Evolutionary conservation across 345 rosid species (phyloP).

Genomic region (Gossypium turneri): DNA sequence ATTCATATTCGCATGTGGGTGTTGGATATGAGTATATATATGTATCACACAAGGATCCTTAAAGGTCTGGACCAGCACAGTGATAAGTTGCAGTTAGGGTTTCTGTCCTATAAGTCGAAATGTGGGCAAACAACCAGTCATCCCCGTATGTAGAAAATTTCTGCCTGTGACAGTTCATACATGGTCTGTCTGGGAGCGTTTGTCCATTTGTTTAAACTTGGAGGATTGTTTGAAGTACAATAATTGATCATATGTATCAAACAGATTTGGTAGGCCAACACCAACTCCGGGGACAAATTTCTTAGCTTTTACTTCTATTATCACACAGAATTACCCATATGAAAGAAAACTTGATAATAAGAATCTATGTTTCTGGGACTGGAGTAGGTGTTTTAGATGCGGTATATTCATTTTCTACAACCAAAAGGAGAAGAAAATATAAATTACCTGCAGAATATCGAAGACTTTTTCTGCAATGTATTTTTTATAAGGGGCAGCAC

Average conservation of each 20-base stretch:
- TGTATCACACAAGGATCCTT: background rate
- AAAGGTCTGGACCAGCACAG: too few species aligned
- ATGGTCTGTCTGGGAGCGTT: background rate
- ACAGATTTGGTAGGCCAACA: slow-evolving; percentile 4
- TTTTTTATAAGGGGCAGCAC: slow-evolving; percentile 62
- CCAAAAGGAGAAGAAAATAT: background rate
- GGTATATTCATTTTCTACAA: too few species aligned
- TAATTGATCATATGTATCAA: slow-evolving; percentile 6
- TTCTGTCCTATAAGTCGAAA: background rate
- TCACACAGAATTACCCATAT: background rate
- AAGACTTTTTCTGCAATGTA: slow-evolving; percentile 75
- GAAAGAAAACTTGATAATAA: too few species aligned
- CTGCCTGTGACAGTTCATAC: slow-evolving; percentile 3
- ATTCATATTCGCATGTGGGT: background rate
- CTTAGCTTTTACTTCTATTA: background rate
- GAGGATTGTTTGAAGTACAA: slow-evolving; percentile 3
- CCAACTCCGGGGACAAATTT: background rate
- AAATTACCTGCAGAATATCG: slow-evolving; percentile 72
- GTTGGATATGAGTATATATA: background rate
- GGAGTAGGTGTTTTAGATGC: too few species aligned
- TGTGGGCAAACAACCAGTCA: background rate
- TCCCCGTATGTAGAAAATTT: slow-evolving; percentile 16
- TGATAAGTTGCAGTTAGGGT: background rate
- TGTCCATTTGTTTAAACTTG: background rate
- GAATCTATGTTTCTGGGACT: too few species aligned